These are phyloP conservation scores for Aspergillaceae sp. DNA, from an alignment of 2,329 filamentous ascomycete genomes.

Conservation along the genomic window DNA sequence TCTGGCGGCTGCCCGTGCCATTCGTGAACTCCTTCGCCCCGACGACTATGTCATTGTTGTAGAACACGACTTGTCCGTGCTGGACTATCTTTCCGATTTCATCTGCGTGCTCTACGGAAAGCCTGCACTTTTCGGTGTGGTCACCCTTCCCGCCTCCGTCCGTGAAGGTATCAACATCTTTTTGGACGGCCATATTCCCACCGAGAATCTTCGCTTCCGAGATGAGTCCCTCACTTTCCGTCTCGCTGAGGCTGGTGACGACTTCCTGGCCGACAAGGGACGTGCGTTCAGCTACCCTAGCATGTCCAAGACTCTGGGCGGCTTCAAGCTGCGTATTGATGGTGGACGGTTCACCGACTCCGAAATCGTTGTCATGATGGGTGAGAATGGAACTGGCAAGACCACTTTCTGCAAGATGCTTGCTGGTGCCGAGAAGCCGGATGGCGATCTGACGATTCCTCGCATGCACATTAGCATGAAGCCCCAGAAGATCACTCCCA, in stretches of 20 bases:
- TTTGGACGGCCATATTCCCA: conserved; percentile 94
- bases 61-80: conserved; percentile 96
- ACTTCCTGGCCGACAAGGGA: conserved; percentile 74
- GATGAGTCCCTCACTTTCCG: conserved; percentile 95
- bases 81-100: conserved; percentile 98
- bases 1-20: conserved; percentile 82
- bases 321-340: conserved; percentile 77
- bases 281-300: conserved; percentile 78
- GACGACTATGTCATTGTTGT: conserved; percentile 97
- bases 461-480: conserved; percentile 99
- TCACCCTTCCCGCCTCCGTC: conserved; percentile 89
- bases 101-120: conserved; percentile 95
- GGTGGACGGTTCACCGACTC: conserved; percentile 88
- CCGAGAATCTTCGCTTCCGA: conserved; percentile 96
- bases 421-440: conserved; percentile 86
- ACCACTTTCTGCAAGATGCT: conserved; percentile 97
- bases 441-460: conserved; percentile 67
- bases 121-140: conserved; percentile 94
- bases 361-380: conserved; percentile 99
- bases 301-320: conserved; percentile 88
- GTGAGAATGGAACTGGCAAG: conserved; percentile 98
- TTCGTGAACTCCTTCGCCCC: conserved; percentile 77
- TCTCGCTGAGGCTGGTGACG: conserved; percentile 79
- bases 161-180: conserved; percentile 99
- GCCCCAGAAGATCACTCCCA: conserved; percentile 98